Percentiles rank a stretch among this genome's conserved stretches.
phyloP scores from a whole-genome alignment of 352 stramenopile species.

The Globisporangium carolinianum region DNA sequence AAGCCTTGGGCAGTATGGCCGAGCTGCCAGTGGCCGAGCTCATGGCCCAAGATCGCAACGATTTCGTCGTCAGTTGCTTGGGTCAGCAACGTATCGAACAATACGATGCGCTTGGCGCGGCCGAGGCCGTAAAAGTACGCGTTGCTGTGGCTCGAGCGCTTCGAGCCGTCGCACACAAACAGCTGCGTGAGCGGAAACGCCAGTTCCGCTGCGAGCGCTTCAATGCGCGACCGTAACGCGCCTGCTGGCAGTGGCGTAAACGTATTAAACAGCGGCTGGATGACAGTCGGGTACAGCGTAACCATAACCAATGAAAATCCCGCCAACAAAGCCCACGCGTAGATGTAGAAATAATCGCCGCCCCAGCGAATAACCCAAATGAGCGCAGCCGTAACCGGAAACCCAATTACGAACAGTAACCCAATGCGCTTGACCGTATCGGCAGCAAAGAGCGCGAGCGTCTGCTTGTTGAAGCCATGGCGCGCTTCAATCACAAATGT shows the following conservation, averaged over 20 bases:
- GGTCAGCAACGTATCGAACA: constrained; percentile 96
- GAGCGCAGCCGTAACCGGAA: constrained; percentile 49
- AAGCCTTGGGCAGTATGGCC: constrained; percentile 94
- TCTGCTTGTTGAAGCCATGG: constrained; percentile 98
- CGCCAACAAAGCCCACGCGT: constrained; percentile 95
- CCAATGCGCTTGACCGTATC: constrained; percentile 93
- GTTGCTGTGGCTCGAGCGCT: constrained; percentile 91
- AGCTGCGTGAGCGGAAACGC: constrained; percentile 96
- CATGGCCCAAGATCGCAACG: constrained; percentile 94
- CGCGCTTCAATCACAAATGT: constrained; percentile 96
- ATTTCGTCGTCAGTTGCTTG: constrained; percentile 92
- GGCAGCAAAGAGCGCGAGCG: constrained; percentile 88
- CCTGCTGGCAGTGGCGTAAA: constrained; percentile 86
- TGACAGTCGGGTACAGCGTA: constrained; percentile 93
- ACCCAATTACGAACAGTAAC: constrained; percentile 83
- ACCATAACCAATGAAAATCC: constrained; percentile 93
- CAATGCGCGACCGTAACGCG: constrained; percentile 89
- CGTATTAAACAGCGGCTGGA: constrained; percentile 98
- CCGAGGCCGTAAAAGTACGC: constrained; percentile 92
- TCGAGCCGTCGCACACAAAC: constrained; percentile 97
- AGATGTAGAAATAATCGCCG: constrained; percentile 78
- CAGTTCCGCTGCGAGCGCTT: constrained; percentile 86
- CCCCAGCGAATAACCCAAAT: constrained; percentile 74
- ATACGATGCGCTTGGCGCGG: constrained; percentile 95
- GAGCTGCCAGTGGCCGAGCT: constrained; percentile 96